These are phyloP conservation scores for Colletotrichum eremochloae DNA, from an alignment of 2,329 filamentous ascomycete species.

Conservation along the genomic window DNA sequence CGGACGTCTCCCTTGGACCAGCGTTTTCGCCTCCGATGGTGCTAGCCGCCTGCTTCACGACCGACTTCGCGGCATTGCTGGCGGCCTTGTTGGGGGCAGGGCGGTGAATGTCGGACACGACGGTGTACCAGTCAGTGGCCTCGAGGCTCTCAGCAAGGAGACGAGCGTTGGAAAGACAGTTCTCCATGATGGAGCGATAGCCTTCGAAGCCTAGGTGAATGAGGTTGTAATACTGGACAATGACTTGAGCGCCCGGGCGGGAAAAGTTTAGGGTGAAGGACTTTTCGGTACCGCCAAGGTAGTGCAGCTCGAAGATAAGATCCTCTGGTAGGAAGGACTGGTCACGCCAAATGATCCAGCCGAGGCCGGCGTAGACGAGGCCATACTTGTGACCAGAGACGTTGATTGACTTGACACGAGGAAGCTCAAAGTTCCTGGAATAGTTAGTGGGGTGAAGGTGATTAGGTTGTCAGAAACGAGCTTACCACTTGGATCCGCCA, in stretches of 20 bases:
- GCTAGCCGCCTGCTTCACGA: conserved; percentile 52
- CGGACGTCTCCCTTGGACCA: conserved; percentile 58
- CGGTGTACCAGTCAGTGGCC: conserved; percentile 75
- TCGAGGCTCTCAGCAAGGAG: conserved; percentile 74
- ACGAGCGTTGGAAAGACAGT: conserved; percentile 74
- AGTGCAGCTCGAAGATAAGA: conserved; percentile 77
- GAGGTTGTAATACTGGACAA: conserved; percentile 80
- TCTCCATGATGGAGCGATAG: conserved; percentile 75
- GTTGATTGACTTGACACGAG: conserved; percentile 76
- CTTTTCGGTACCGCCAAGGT: conserved; percentile 79
- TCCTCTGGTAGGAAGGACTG: conserved; percentile 75
- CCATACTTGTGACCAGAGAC: conserved; percentile 72
- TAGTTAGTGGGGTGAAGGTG: conserved; percentile 10
- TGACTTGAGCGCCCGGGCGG: conserved; percentile 76
- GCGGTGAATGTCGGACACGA: conserved; percentile 75
- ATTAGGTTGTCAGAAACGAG: conserved; percentile 2
- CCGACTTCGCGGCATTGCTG: conserved; percentile 21
- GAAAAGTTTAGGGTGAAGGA: conserved; percentile 80
- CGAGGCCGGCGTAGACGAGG: conserved; percentile 75
- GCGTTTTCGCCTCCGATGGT: conserved; percentile 54
- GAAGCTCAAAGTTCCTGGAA: conserved; percentile 70
- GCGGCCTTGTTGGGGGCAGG: conserved; percentile 56
- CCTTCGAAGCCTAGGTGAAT: conserved; percentile 77
- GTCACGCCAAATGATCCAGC: conserved; percentile 79
- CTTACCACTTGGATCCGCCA: conserved; percentile 69